Base-by-base conservation (phyloP, 1,284 basidiomycete species). In the Ganoderma sp. region DNA sequence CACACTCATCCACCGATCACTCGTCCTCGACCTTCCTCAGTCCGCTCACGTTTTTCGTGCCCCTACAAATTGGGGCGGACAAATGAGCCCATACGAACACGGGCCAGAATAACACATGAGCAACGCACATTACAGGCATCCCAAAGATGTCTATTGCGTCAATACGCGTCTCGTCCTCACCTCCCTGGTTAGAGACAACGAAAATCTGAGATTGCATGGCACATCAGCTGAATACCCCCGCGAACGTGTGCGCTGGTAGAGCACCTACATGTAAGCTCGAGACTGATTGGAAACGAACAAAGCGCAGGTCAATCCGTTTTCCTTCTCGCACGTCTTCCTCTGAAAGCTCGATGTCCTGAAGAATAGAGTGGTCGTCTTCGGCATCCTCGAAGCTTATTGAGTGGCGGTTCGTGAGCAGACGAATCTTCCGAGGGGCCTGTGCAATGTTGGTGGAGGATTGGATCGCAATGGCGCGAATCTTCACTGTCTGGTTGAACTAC, bases 401-500 rank as follows among this genome's bases (percentile, higher is more conserved):
- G 1, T 86, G 84, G 58, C 84, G 84, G 78, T 95, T 95, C 67
- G 88, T 86, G 66, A 90, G 83, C 37, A 95, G 80, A 76, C 91
- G 90, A 77, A 94, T 84, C 48, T 73, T 81, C 74, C 87, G 87
- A 2, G 93, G 93, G 0, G 86, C 92, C 76, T 89, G 85, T 2
- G 79, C 72, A 5, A 81, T 77, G 2, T 82, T 77, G 2, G 82
- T 81, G 4, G 80, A 81, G 12, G 86, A 83, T 61, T 87, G 86
- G 65, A 95, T 82, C 50, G 87, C 81, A 72, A 95, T 85, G n/a
- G 88, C 85, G 67, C 89, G 89, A 65, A 95, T 81, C 73, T 90
- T 88, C 65, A 95, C 92, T 39, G 87, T 81, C 79, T 94, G 92
- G 78, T 92, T 92, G 84, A 95, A 95, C 91, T 93, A 68, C 14